Conservation (phyloP, 345 rosid species). For the Salix udensis region DNA sequence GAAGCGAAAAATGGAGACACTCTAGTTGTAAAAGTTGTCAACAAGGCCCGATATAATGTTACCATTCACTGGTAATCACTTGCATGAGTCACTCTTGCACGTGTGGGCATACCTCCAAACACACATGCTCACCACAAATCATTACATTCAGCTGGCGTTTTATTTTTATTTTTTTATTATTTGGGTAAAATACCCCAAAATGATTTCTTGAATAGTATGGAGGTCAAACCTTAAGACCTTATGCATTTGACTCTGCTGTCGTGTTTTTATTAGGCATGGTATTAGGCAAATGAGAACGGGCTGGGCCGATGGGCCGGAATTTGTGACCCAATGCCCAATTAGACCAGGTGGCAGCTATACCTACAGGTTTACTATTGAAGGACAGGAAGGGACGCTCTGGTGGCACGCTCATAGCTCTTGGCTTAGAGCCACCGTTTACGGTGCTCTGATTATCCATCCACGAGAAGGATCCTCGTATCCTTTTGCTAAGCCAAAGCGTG, state of each 20-base stretch:
- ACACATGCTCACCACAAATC: background rate
- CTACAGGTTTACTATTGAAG: conserved; percentile 76
- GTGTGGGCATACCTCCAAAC: background rate
- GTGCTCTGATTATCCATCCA: conserved; percentile 75
- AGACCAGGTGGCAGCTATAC: conserved; percentile 81
- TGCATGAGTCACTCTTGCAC: background rate
- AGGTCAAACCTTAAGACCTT: too few relatives aligned
- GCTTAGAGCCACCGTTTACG: conserved; percentile 94
- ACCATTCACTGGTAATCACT: conserved; percentile 77
- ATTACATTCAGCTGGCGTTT: background rate
- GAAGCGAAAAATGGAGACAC: conserved; percentile 73
- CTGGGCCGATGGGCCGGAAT: conserved; percentile 97
- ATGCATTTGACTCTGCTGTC: too few relatives aligned
- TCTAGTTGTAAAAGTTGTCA: conserved; percentile 58
- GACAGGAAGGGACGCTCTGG: conserved; percentile 95
- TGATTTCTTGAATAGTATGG: too few relatives aligned
- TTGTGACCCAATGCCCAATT: conserved; percentile 90
- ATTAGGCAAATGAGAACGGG: conserved; percentile 74
- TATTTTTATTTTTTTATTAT: background rate
- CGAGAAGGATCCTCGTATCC: conserved; percentile 65
- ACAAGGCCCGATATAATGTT: conserved; percentile 62
- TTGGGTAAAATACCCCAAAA: too few relatives aligned
- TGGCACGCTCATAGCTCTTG: conserved; percentile 99
- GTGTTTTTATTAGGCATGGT: conserved; percentile 61
- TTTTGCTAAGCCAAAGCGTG: conserved; percentile 61